A percentile compares a stretch with the other conserved stretches of the same genome.
Evolutionary conservation across 2,329 filamentous ascomycete genomes (phyloP).

Genomic region (Paecilomyces variotii): DNA sequence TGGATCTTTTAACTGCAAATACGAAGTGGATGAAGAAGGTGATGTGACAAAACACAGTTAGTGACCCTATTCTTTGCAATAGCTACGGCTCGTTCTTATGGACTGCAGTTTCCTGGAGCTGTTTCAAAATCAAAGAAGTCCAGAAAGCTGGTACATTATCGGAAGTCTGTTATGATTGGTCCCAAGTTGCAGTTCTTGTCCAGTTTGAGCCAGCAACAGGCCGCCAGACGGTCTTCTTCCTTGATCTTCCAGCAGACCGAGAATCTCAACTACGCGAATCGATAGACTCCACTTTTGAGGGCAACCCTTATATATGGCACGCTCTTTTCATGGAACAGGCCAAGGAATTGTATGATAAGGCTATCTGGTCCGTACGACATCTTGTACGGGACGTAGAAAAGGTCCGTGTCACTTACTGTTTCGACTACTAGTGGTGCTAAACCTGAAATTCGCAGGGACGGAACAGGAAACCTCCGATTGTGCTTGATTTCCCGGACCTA

Average conservation of each 20-base stretch:
- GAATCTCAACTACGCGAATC: background rate
- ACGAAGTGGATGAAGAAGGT: conserved; percentile 1
- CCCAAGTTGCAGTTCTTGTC: conserved; percentile 13
- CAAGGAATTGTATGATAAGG: conserved; percentile 15
- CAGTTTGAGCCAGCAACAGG: conserved; percentile 9
- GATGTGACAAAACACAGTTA: background rate
- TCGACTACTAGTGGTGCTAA: background rate
- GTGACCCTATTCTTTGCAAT: background rate
- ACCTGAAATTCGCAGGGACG: conserved; percentile 5
- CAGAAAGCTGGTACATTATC: background rate
- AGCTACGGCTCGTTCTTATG: background rate
- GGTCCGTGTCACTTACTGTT: conserved; percentile 8
- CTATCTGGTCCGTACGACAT: conserved; percentile 23
- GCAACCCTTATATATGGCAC: conserved; percentile 16
- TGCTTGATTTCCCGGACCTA: conserved; percentile 15
- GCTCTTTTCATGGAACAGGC: conserved; percentile 13
- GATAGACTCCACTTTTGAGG: background rate
- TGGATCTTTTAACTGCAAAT: conserved; percentile 12
- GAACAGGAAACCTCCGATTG: conserved; percentile 1
- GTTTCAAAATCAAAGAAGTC: conserved; percentile 17
- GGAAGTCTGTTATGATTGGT: conserved; percentile 10
- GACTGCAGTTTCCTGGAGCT: conserved; percentile 14
- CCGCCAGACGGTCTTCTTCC: conserved; percentile 8
- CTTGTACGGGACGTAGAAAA: conserved; percentile 22
- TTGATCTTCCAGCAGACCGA: conserved; percentile 4